phyloP scores from a whole-genome alignment of 2,329 filamentous ascomycete species.

The Didymella pomorum region DNA sequence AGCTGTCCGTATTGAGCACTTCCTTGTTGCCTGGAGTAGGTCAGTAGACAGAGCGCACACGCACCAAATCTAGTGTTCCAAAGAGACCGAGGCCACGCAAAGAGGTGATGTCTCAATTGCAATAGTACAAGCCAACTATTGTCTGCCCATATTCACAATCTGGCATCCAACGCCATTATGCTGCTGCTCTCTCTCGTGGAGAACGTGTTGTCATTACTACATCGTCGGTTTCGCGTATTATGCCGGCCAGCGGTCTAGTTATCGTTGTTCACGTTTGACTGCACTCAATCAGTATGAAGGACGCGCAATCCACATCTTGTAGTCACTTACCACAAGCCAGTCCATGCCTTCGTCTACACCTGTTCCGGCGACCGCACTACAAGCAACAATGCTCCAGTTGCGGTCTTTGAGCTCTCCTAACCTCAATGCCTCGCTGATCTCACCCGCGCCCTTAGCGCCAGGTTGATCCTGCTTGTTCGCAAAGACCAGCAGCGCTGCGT shows the following conservation, averaged over 20 bases:
- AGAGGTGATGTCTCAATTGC: conserved; percentile 3
- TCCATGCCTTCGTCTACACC: conserved; percentile 99
- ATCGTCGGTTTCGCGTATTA: conserved; percentile 3
- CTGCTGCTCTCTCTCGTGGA: conserved; percentile 28
- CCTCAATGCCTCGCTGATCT: conserved; percentile 92
- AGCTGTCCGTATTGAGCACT: background rate
- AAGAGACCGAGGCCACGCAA: background rate
- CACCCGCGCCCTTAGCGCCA: conserved; percentile 92
- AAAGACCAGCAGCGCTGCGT: conserved; percentile 91
- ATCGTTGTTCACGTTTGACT: conserved; percentile 19
- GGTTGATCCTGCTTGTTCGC: conserved; percentile 99
- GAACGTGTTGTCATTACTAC: conserved; percentile 19
- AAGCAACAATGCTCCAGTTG: conserved; percentile 99
- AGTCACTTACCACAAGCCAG: conserved; percentile 82
- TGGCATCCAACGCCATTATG: conserved; percentile 32
- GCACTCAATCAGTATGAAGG: background rate
- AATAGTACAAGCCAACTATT: conserved; percentile 3
- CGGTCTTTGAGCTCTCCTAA: conserved; percentile 91
- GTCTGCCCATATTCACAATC: conserved; percentile 17
- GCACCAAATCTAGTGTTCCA: background rate
- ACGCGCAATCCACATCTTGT: conserved; percentile 14
- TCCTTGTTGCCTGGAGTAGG: background rate
- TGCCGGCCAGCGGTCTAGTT: conserved; percentile 17
- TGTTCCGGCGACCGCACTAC: conserved; percentile 92
- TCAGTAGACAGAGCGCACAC: background rate